Evolutionary conservation across 164 flowering plant genomes (phyloP).

Genomic region (Stephania yunnanensis): DNA sequence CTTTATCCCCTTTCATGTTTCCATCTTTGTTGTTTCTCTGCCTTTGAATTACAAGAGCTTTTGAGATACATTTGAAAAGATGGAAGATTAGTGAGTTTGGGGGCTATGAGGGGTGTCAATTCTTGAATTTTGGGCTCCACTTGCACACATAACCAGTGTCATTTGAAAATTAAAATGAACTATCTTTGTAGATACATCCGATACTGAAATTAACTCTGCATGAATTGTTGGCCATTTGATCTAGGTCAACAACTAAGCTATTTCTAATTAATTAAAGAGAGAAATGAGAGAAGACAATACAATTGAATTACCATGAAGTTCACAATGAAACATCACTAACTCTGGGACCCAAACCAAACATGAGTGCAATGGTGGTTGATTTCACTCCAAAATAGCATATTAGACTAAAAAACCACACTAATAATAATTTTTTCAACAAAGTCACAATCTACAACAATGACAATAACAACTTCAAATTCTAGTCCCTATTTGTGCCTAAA

Average conservation of each 20-base stretch:
- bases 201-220: neutral
- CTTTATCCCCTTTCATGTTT: too few relatives aligned
- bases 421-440: neutral
- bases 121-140: neutral
- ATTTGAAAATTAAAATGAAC: too few relatives aligned
- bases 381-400: neutral
- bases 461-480: neutral
- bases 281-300: neutral
- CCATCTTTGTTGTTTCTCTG: too few relatives aligned
- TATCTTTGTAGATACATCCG: too few relatives aligned
- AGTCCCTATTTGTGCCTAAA: slow-evolving; percentile 14
- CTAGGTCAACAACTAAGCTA: neutral
- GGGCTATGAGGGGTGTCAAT: too few relatives aligned
- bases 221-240: neutral
- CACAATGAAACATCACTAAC: neutral
- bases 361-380: neutral
- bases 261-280: neutral
- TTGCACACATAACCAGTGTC: neutral
- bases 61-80: too few relatives aligned
- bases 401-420: too few relatives aligned
- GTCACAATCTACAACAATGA: neutral
- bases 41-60: too few relatives aligned
- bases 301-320: neutral
- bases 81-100: too few relatives aligned
- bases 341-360: neutral